These are phyloP conservation scores for Endotrypanum monterogeii DNA, from an alignment of 208 protist species.

Conservation along the genomic window DNA sequence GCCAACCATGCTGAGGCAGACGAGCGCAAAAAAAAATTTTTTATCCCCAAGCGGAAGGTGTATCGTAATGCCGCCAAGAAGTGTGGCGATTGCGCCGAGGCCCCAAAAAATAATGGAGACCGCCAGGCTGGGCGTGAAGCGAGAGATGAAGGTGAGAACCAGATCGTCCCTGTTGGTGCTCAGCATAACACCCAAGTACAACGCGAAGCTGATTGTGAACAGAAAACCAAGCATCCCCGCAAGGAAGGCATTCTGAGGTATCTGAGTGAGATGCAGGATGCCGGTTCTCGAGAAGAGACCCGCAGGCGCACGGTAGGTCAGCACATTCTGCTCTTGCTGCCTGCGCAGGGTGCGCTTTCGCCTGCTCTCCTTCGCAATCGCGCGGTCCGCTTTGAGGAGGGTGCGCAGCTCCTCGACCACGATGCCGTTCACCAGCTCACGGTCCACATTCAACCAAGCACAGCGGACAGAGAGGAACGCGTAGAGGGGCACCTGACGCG, in stretches of 20 bases:
- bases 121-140: neutral
- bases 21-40: neutral
- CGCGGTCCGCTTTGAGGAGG: conserved; percentile 58
- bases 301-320: conserved; percentile 35
- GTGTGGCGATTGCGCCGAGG: neutral
- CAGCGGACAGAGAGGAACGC: conserved; percentile 61
- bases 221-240: conserved; percentile 41
- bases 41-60: conserved; percentile 33
- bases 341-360: conserved; percentile 18
- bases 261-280: conserved; percentile 60
- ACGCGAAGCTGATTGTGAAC: conserved; percentile 6
- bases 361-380: conserved; percentile 39
- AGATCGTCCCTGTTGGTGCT: neutral
- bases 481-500: conserved; percentile 59
- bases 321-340: conserved; percentile 21
- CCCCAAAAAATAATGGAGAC: conserved; percentile 9
- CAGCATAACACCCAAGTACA: conserved; percentile 4
- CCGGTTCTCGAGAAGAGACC: conserved; percentile 58
- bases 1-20: conserved; percentile 3
- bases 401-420: conserved; percentile 61
- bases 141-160: neutral
- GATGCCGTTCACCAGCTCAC: conserved; percentile 45
- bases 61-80: conserved; percentile 37
- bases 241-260: conserved; percentile 59
- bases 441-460: conserved; percentile 52